Base-by-base conservation (phyloP, 352 stramenopile species). In the Phytophthora capsici region DNA sequence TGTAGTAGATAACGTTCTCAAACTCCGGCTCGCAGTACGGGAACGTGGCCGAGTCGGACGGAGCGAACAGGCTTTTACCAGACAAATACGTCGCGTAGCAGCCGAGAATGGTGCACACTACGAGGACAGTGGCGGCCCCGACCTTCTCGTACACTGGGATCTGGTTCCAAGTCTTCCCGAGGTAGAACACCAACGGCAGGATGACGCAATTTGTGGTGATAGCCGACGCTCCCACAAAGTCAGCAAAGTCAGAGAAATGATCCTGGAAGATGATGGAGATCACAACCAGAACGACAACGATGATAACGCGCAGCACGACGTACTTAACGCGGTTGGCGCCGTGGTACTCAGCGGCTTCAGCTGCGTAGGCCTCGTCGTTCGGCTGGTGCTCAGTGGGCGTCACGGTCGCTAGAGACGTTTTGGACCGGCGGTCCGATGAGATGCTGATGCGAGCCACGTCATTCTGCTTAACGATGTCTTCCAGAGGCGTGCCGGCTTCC, bases 21-120 rank as follows among this genome's bases (percentile, higher is more conserved):
- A 49, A 69, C 46, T 59, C 46, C 7, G 50, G 63, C 17, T 56
- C 61, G 55, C 78, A 87, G 59, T 72, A 79, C 16, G 67, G 63
- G 45, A 77, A 79, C 14, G 44, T 54, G 16, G 43, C 65, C 4
- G 47, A 41, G 17, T 70, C 57, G 1, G 50, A 63, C 26, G 75
- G 73, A 2, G 63, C 69, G 44, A 82, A 78, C n/a, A 83, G 61
- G 28, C 67, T 71, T 47, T 78, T 73, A 26, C 63, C 71, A 7
- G 67, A 65, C 25, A 50, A 72, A 46, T 74, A 74, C 13, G 69
- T 77, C 19, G 77, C 73, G 55, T 83, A 86, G n/a, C 61, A 66
- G 20, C 71, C 72, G 14, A 82, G 52, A 14, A 65, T 30, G 7
- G 54, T 57, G 20, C 72, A 80, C 22, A 81, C 59, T 0, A 64